Evolutionary conservation across 225 moss, liverwort and hornwort genomes (phyloP).

Genomic region (Bryoerythrophyllum caledonicum): DNA sequence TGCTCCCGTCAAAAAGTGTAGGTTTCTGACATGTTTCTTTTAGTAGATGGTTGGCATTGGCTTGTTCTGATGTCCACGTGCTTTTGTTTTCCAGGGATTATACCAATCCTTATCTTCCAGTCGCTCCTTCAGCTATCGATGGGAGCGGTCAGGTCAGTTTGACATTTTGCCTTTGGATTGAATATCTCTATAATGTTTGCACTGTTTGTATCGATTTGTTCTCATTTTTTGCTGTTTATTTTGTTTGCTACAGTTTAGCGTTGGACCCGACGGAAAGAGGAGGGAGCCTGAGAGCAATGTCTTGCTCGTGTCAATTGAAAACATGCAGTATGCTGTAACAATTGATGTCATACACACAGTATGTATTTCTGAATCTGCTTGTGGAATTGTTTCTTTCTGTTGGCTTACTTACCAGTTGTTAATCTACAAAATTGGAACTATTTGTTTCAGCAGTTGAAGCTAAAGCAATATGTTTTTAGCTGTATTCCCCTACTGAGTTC

Average conservation of each 20-base stretch:
- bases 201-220: neutral
- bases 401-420: neutral
- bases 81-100: slow-evolving; percentile 68
- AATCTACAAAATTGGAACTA: neutral
- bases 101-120: slow-evolving; percentile 93
- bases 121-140: slow-evolving; percentile 98
- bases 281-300: slow-evolving; percentile 99
- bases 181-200: neutral
- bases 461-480: neutral
- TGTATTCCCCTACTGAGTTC: neutral
- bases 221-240: slow-evolving; percentile 1
- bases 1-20: neutral
- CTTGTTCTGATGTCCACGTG: neutral
- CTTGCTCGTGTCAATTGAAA: slow-evolving; percentile 90
- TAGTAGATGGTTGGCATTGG: neutral
- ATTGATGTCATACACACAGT: slow-evolving; percentile 98
- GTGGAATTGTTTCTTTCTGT: neutral
- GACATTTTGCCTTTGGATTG: neutral
- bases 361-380: slow-evolving; percentile 8
- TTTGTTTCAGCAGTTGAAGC: neutral
- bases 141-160: slow-evolving; percentile 85
- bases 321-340: slow-evolving; percentile 99
- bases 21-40: neutral
- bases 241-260: slow-evolving; percentile 65
- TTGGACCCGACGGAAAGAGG: slow-evolving; percentile 95